Conservation (phyloP, 1,284 basidiomycete species). For the Ganoderma meredithae region DNA sequence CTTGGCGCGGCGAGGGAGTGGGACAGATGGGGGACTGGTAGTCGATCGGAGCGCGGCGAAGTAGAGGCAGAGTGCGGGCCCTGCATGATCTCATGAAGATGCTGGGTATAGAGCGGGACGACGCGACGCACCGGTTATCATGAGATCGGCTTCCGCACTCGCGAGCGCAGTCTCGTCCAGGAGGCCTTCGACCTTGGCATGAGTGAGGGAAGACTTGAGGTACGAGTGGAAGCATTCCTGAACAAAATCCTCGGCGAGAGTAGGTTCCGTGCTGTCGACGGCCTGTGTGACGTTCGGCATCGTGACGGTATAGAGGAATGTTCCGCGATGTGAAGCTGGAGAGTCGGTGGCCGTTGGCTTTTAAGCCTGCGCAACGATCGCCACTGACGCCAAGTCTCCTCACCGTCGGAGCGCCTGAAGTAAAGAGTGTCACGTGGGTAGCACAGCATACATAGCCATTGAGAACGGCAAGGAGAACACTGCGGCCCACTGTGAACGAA, state of each 20-base stretch:
- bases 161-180: slow-evolving; percentile 74
- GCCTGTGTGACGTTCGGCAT: slow-evolving; percentile 28
- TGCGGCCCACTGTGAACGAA: neutral
- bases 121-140: slow-evolving; percentile 72
- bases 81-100: slow-evolving; percentile 39
- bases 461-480: neutral
- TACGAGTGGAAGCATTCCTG: slow-evolving; percentile 83
- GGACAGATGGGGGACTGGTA: slow-evolving; percentile 67
- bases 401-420: neutral
- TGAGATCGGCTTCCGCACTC: slow-evolving; percentile 79
- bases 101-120: neutral
- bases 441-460: neutral
- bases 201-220: slow-evolving; percentile 76
- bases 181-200: slow-evolving; percentile 76
- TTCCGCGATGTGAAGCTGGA: neutral
- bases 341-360: neutral
- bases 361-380: neutral
- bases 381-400: neutral
- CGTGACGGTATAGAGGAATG: neutral
- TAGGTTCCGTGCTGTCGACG: slow-evolving; percentile 25
- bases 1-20: slow-evolving; percentile 55
- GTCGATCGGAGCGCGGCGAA: slow-evolving; percentile 72
- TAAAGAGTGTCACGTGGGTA: neutral
- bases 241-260: slow-evolving; percentile 66
- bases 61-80: slow-evolving; percentile 72